phyloP scores from a whole-genome alignment of 345 rosid genomes.

The Brassica nigra region DNA sequence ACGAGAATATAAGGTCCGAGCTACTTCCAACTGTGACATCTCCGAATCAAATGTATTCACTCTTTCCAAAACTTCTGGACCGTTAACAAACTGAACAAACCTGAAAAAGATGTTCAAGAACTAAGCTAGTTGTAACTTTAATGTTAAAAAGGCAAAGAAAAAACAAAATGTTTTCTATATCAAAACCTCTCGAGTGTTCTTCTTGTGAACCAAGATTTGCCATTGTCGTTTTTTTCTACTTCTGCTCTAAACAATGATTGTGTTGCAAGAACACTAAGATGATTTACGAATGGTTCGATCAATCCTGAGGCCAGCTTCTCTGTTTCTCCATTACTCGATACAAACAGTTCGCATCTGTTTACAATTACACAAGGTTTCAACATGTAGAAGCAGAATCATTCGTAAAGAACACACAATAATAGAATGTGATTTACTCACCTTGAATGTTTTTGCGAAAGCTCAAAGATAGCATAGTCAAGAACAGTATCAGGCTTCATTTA shows the following conservation, averaged over 20 bases:
- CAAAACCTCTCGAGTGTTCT: constrained; percentile 87
- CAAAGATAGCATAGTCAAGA: constrained; percentile 81
- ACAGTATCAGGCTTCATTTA: constrained; percentile 62
- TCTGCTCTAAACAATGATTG: constrained; percentile 64
- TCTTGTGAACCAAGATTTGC: constrained; percentile 76
- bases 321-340: constrained; percentile 64
- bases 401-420: not conserved
- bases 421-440: constrained; percentile 48
- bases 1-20: constrained; percentile 74
- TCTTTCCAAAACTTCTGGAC: constrained; percentile 79
- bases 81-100: constrained; percentile 87
- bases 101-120: constrained; percentile 42
- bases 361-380: too few species aligned
- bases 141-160: not conserved
- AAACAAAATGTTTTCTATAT: not conserved
- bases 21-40: constrained; percentile 95
- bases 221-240: constrained; percentile 46
- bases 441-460: constrained; percentile 71
- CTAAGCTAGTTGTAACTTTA: not conserved
- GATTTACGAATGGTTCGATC: constrained; percentile 72
- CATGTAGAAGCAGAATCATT: constrained; percentile 7
- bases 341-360: constrained; percentile 64
- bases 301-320: constrained; percentile 91
- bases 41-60: constrained; percentile 77
- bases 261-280: constrained; percentile 69